Percentiles rank a stretch among this genome's conserved stretches.
These are phyloP conservation scores for Cutaneotrichosporon sp. DNA, from an alignment of 1,284 basidiomycete species.

Conservation along the genomic window DNA sequence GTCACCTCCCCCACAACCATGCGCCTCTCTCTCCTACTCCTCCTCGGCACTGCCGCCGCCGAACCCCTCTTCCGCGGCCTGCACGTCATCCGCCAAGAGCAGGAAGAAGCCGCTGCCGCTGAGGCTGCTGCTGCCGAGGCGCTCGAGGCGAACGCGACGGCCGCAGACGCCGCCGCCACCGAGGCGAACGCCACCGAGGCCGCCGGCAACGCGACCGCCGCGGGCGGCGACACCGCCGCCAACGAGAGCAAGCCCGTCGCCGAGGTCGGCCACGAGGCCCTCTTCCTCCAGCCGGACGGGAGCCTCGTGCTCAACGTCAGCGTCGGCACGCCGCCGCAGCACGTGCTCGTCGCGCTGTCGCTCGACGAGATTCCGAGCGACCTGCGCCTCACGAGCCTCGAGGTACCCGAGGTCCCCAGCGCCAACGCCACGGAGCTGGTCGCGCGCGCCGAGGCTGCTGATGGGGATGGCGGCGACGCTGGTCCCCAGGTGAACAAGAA, in stretches of 20 bases:
- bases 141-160: not conserved
- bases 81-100: not conserved
- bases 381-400: not conserved
- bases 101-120: not conserved
- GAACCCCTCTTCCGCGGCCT: not conserved
- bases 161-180: not conserved
- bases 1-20: too few relatives aligned
- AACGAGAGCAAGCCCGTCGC: not conserved
- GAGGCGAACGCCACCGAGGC: not conserved
- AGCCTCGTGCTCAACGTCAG: not conserved
- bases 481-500: too few relatives aligned
- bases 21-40: not conserved
- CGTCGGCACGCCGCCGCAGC: conserved; percentile 4
- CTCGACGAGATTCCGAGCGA: not conserved
- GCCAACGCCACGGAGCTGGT: not conserved
- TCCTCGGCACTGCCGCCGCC: not conserved
- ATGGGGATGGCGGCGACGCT: too few relatives aligned
- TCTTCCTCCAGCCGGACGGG: not conserved
- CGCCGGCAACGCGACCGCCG: too few relatives aligned
- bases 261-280: not conserved
- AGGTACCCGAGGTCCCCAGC: not conserved
- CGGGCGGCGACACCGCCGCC: not conserved
- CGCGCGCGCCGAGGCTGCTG: too few relatives aligned
- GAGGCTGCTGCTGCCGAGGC: too few relatives aligned
- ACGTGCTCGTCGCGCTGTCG: not conserved